phyloP scores from a whole-genome alignment of 768 basidiomycete genomes.

The Mycena leptocephala region DNA sequence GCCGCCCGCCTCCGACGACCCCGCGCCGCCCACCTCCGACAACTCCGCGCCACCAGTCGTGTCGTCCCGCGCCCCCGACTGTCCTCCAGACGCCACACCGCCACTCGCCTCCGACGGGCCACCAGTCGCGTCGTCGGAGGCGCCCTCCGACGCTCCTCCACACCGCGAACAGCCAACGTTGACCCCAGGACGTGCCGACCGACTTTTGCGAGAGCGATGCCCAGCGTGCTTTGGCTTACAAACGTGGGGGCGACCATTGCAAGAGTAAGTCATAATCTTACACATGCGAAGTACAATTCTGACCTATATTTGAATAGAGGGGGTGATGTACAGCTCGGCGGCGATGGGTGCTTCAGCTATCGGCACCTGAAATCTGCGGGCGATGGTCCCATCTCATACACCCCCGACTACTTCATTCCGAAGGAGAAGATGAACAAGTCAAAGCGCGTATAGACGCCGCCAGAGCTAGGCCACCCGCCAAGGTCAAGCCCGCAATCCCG shows the following conservation, averaged over 20 bases:
- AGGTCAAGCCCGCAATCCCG: conserved; percentile 38
- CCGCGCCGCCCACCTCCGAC: too few species aligned
- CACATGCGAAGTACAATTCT: neutral
- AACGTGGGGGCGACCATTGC: neutral
- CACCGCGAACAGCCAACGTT: too few species aligned
- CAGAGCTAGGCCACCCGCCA: conserved; percentile 34
- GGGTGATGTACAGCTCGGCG: conserved; percentile 52
- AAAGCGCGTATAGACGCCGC: conserved; percentile 44
- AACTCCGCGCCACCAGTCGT: too few species aligned
- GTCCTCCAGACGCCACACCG: too few species aligned
- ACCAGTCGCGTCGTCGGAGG: too few species aligned
- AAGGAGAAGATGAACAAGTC: conserved; percentile 50
- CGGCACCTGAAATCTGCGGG: too few species aligned
- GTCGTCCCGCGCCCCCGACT: neutral
- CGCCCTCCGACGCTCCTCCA: too few species aligned
- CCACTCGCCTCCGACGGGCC: too few species aligned
- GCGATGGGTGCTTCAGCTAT: too few species aligned
- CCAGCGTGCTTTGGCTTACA: neutral
- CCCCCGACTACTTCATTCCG: too few species aligned
- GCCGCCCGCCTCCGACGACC: too few species aligned
- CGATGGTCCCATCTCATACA: too few species aligned
- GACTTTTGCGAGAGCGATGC: conserved; percentile 36
- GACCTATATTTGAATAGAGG: conserved; percentile 38
- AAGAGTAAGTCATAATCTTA: neutral
- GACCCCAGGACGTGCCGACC: conserved; percentile 26